These are phyloP conservation scores for Pholiota conissans DNA, from an alignment of 768 basidiomycete species.

Conservation along the genomic window DNA sequence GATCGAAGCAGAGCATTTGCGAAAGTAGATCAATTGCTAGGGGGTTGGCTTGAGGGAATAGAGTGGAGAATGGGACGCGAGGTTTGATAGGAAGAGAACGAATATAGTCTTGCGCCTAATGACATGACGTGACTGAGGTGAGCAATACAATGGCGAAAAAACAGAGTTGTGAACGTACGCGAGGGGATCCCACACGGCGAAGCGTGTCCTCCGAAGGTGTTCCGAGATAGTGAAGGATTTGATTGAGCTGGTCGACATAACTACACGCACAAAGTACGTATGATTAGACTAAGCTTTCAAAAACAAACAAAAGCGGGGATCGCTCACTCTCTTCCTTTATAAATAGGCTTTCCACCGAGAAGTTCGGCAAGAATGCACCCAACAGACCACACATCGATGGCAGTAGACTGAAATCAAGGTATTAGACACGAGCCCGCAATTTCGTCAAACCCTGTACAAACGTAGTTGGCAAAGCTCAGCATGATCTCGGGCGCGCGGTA, in stretches of 20 bases:
- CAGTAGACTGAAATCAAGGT: conserved; percentile 58
- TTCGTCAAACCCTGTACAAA: conserved; percentile 37
- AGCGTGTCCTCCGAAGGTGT: conserved; percentile 97
- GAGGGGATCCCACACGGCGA: conserved; percentile 91
- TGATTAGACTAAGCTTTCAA: not conserved
- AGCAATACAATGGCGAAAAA: not conserved
- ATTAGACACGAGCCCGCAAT: conserved; percentile 15
- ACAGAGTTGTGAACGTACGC: conserved; percentile 49
- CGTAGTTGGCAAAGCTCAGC: conserved; percentile 95
- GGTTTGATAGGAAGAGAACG: conserved; percentile 97
- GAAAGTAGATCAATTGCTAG: conserved; percentile 90
- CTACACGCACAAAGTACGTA: conserved; percentile 35
- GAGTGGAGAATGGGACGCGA: conserved; percentile 84
- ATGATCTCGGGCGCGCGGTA: conserved; percentile 99
- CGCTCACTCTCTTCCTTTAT: conserved; percentile 93
- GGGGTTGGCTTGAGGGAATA: conserved; percentile 94
- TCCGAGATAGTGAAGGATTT: conserved; percentile 97
- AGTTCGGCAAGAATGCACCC: conserved; percentile 95
- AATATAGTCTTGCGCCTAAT: conserved; percentile 95
- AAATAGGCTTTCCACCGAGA: conserved; percentile 91
- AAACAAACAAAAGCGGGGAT: not conserved
- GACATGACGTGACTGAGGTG: conserved; percentile 3
- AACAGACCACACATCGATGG: conserved; percentile 95
- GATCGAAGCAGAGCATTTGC: conserved; percentile 94
- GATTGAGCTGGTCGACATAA: conserved; percentile 98